A percentile compares a stretch with the other conserved stretches of the same genome.
These are phyloP conservation scores for Saussurea involucrata DNA, from an alignment of 129 eudicot species.

Conservation along the genomic window DNA sequence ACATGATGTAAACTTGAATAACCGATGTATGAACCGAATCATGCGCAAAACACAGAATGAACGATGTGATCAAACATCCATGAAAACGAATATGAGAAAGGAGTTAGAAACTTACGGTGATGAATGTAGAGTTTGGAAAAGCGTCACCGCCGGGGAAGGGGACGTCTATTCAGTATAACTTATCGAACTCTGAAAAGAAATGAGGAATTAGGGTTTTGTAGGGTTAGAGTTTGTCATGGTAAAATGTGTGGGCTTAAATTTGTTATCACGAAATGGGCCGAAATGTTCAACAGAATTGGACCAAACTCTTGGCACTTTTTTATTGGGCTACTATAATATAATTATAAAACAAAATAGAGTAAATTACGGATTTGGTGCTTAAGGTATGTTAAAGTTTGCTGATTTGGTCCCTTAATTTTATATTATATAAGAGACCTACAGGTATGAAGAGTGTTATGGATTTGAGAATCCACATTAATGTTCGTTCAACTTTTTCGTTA, in stretches of 20 bases:
- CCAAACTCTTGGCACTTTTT: background rate
- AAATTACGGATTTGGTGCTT: no score
- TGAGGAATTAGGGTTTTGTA: conserved; percentile 20
- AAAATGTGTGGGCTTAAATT: background rate
- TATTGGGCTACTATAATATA: background rate
- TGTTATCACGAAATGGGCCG: background rate
- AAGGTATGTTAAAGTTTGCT: no score
- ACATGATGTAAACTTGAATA: background rate
- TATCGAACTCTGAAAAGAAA: conserved; percentile 9
- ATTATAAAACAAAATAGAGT: no score
- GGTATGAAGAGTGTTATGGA: no score
- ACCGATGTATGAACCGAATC: background rate
- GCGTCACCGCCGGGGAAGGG: conserved; percentile 9
- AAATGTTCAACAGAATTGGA: background rate
- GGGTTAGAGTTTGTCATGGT: conserved; percentile 1
- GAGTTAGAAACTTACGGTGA: conserved; percentile 7
- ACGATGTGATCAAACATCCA: background rate
- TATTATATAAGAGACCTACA: no score
- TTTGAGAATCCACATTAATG: no score
- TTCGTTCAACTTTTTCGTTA: no score
- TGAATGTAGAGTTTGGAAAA: background rate
- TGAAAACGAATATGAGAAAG: background rate
- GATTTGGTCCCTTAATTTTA: no score
- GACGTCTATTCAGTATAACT: background rate
- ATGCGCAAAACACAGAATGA: background rate